Evolutionary conservation across 108 stramenopile species (phyloP).

Genomic region (Chaetoceros tenuissimus): DNA sequence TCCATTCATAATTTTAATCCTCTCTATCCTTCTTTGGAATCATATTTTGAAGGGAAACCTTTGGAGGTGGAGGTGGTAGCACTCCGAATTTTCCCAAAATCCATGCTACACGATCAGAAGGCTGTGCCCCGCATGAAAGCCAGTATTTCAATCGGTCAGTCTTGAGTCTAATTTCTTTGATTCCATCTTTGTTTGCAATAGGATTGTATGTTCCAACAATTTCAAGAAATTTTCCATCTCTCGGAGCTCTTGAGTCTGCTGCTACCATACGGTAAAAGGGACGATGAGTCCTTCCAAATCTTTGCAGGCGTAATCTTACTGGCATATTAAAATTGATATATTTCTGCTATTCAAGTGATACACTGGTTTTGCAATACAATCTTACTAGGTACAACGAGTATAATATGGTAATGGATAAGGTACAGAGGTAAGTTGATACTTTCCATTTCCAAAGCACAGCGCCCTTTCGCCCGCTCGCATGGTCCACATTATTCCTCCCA

Average conservation of each 20-base stretch:
- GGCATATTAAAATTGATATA: too few species aligned
- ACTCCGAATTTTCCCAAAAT: conserved; percentile 93
- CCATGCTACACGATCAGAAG: conserved; percentile 90
- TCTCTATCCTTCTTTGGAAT: conserved; percentile 51
- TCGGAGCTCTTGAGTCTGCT: conserved; percentile 82
- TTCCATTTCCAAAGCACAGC: too few species aligned
- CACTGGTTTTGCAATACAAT: too few species aligned
- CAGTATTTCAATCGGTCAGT: conserved; percentile 92
- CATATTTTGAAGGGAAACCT: conserved; percentile 46
- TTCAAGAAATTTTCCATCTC: conserved; percentile 89
- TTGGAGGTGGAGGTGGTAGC: conserved; percentile 68
- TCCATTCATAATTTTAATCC: too few species aligned
- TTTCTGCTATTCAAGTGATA: too few species aligned
- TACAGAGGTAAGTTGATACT: too few species aligned
- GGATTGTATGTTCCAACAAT: conserved; percentile 98
- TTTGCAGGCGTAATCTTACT: conserved; percentile 89
- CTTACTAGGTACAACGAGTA: too few species aligned
- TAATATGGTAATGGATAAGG: too few species aligned
- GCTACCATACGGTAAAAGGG: conserved; percentile 99
- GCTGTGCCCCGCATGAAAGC: conserved; percentile 93
- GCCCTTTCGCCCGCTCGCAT: too few species aligned
- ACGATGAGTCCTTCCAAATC: conserved; percentile 85
- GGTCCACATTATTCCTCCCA: too few species aligned
- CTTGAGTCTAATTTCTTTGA: conserved; percentile 95
- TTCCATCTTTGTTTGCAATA: conserved; percentile 78